A percentile compares a stretch with the other conserved stretches of the same genome.
These are phyloP conservation scores for Venustampulla echinocandica DNA, from an alignment of 495 filamentous ascomycete genomes.

Conservation along the genomic window DNA sequence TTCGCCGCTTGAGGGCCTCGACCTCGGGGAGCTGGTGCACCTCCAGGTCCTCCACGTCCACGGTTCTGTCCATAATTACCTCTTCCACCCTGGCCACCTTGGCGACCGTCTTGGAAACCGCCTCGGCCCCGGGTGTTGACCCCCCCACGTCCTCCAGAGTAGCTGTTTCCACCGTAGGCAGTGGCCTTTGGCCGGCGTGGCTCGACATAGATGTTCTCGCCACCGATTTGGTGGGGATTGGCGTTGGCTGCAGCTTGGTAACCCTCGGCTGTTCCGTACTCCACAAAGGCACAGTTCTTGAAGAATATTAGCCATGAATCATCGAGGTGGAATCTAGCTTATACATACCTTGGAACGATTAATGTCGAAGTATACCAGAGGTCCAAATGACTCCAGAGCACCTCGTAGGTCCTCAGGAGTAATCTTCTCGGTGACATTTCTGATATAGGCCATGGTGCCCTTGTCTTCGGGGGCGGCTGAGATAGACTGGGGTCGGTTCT, in stretches of 20 bases:
- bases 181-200: slow-evolving; percentile 72
- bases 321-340: slow-evolving; percentile 1
- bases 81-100: slow-evolving; percentile 52
- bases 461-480: slow-evolving; percentile 51
- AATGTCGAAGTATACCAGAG: slow-evolving; percentile 80
- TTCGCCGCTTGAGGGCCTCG: slow-evolving; percentile 36
- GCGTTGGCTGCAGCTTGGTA: slow-evolving; percentile 73
- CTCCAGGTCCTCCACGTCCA: slow-evolving; percentile 52
- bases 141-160: slow-evolving; percentile 49
- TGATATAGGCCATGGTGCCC: slow-evolving; percentile 74
- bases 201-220: slow-evolving; percentile 76
- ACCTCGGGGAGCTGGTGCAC: slow-evolving; percentile 30
- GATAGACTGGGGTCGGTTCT: slow-evolving; percentile 53
- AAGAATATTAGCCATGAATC: slow-evolving; percentile 19
- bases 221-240: slow-evolving; percentile 78
- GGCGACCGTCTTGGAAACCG: slow-evolving; percentile 46
- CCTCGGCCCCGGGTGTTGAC: slow-evolving; percentile 57
- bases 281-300: slow-evolving; percentile 94
- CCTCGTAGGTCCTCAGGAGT: slow-evolving; percentile 56
- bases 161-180: slow-evolving; percentile 56
- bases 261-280: slow-evolving; percentile 70
- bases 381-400: slow-evolving; percentile 62
- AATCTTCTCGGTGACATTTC: slow-evolving; percentile 85
- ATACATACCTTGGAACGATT: slow-evolving; percentile 73
- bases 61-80: slow-evolving; percentile 59